Evolutionary conservation across 352 stramenopile genomes (phyloP).

Genomic region (Pythium vanterpoolii): DNA sequence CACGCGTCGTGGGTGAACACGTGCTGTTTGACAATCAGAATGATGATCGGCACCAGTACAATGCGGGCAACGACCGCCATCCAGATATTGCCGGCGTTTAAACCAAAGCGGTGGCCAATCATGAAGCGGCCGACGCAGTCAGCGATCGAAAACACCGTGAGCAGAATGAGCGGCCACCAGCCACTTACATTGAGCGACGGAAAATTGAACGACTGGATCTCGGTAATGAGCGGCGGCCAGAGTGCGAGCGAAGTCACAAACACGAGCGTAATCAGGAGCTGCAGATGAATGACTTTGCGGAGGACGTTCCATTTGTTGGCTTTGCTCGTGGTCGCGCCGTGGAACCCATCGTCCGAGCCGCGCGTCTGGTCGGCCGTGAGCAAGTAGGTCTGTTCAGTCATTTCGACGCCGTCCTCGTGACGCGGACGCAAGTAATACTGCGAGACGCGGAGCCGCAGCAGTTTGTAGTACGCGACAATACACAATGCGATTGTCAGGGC

Average conservation of each 20-base stretch:
- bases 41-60: slow-evolving; percentile 63
- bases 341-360: slow-evolving; percentile 21
- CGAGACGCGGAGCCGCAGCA: slow-evolving; percentile 55
- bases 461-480: slow-evolving; percentile 70
- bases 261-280: slow-evolving; percentile 66
- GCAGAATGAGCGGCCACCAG: slow-evolving; percentile 81
- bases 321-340: slow-evolving; percentile 8
- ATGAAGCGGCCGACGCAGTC: slow-evolving; percentile 75
- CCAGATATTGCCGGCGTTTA: slow-evolving; percentile 68
- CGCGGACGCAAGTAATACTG: slow-evolving; percentile 39
- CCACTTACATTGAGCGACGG: slow-evolving; percentile 57
- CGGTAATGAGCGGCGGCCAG: slow-evolving; percentile 77
- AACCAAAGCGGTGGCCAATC: slow-evolving; percentile 55
- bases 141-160: slow-evolving; percentile 72
- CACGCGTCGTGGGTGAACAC: slow-evolving; percentile 71
- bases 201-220: slow-evolving; percentile 82
- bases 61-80: slow-evolving; percentile 53
- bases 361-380: slow-evolving; percentile 23
- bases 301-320: slow-evolving; percentile 70
- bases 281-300: slow-evolving; percentile 58
- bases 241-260: slow-evolving; percentile 72
- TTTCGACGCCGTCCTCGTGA: slow-evolving; percentile 43
- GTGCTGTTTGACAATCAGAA: slow-evolving; percentile 64
- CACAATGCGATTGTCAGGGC: slow-evolving; percentile 76
- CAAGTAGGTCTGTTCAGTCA: slow-evolving; percentile 52